Evolutionary conservation across 129 eudicot genomes (phyloP).

Genomic region (Silybum marianum): DNA sequence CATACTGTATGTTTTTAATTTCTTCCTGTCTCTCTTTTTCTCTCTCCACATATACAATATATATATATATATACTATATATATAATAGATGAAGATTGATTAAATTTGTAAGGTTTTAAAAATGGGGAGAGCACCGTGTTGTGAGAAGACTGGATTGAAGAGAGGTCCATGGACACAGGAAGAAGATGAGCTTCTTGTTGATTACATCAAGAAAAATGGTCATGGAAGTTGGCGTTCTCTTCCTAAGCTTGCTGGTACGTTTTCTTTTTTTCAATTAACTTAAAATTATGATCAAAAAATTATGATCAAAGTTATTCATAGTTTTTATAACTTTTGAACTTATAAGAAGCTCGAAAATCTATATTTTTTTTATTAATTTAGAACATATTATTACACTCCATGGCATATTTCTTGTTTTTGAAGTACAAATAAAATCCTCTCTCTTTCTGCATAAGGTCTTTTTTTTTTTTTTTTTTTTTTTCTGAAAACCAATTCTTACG

Average conservation of each 20-base stretch:
- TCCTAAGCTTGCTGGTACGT: slow-evolving; percentile 79
- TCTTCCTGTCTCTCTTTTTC: neutral
- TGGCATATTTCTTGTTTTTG: neutral
- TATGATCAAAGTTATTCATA: too few species aligned
- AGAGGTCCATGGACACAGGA: slow-evolving; percentile 95
- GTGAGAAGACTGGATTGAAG: slow-evolving; percentile 83
- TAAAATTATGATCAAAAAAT: neutral
- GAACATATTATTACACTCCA: neutral
- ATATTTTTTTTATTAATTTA: neutral
- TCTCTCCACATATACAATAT: neutral
- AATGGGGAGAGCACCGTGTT: slow-evolving; percentile 87
- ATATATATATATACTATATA: neutral
- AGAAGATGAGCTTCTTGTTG: slow-evolving; percentile 77
- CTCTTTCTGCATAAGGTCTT: too few species aligned
- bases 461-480: too few species aligned
- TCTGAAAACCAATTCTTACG: too few species aligned
- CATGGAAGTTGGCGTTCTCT: slow-evolving; percentile 94
- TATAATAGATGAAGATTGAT: neutral
- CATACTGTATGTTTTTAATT: neutral
- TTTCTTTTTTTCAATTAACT: neutral
- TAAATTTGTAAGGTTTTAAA: neutral
- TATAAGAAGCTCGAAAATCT: neutral
- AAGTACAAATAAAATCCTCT: neutral
- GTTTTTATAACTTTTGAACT: too few species aligned
- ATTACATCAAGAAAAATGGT: slow-evolving; percentile 63